A percentile compares a stretch with the other conserved stretches of the same genome.
Evolutionary conservation across 78 protist species (phyloP).

Genomic region (Capsaspora owczarzaki): DNA sequence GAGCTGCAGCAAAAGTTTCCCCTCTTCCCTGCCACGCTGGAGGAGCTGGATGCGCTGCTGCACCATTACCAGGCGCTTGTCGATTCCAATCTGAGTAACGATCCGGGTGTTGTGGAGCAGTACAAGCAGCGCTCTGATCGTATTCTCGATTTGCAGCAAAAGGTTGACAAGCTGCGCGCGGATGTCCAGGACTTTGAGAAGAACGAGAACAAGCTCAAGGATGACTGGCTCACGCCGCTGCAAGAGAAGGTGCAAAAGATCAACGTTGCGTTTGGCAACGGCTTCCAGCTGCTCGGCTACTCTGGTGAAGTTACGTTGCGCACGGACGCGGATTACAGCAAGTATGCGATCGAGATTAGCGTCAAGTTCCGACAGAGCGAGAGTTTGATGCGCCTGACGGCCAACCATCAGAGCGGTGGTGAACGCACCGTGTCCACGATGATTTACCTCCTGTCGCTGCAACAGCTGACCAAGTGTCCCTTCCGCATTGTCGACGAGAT

Average conservation of each 20-base stretch:
- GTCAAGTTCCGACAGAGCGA: conserved; percentile 63
- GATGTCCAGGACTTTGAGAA: background rate
- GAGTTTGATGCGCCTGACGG: conserved; percentile 27
- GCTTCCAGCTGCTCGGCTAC: conserved; percentile 42
- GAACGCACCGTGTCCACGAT: conserved; percentile 84
- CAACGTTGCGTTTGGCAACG: conserved; percentile 28
- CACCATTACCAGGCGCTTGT: too few relatives aligned
- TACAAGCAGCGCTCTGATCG: background rate
- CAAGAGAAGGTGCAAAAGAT: conserved; percentile 15
- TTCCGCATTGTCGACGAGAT: conserved; percentile 91
- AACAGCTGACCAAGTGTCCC: conserved; percentile 61
- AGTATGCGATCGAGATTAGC: conserved; percentile 56
- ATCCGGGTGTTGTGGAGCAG: background rate
- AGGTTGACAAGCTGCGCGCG: background rate
- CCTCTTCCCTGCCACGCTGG: too few relatives aligned
- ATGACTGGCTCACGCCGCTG: conserved; percentile 31
- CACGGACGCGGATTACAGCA: conserved; percentile 20
- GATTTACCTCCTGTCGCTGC: conserved; percentile 74
- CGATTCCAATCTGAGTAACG: too few relatives aligned
- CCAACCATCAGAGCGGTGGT: conserved; percentile 72
- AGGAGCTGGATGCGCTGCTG: too few relatives aligned
- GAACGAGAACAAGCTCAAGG: conserved; percentile 18
- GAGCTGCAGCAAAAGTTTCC: too few relatives aligned
- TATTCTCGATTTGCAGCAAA: background rate
- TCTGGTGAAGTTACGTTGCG: conserved; percentile 32